These are phyloP conservation scores for Tieghemostelium lacteum DNA, from an alignment of 78 protist species.

Conservation along the genomic window DNA sequence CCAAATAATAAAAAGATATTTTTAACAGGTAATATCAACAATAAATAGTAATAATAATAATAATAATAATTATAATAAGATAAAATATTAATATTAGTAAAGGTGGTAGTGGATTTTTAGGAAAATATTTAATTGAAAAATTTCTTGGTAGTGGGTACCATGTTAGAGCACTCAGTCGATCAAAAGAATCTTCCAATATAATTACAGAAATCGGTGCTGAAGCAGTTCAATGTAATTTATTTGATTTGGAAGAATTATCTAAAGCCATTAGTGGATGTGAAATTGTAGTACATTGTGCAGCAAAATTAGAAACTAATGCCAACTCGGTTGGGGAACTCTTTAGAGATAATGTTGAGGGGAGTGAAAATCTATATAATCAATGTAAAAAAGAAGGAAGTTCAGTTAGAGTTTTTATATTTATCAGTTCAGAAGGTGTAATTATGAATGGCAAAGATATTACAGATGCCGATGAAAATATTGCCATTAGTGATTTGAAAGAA, in stretches of 20 bases:
- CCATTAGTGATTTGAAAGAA: neutral
- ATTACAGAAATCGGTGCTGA: conserved; percentile 6
- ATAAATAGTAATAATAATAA: too few relatives aligned
- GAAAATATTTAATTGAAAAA: conserved; percentile 18
- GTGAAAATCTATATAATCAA: conserved; percentile 4
- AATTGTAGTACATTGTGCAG: conserved; percentile 68
- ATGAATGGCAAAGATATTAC: conserved; percentile 54
- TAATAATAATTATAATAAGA: too few relatives aligned
- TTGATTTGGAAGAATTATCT: neutral
- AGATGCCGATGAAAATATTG: conserved; percentile 28
- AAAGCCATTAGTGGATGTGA: conserved; percentile 18
- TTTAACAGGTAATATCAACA: too few relatives aligned
- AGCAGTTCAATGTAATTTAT: neutral
- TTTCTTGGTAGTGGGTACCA: conserved; percentile 28
- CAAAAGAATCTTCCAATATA: conserved; percentile 6
- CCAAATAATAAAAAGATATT: conserved; percentile 45
- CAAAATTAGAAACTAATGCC: conserved; percentile 66
- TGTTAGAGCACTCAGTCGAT: conserved; percentile 54
- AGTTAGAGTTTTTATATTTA: conserved; percentile 36
- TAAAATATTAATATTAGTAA: too few relatives aligned
- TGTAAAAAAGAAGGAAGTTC: neutral
- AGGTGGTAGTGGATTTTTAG: conserved; percentile 73
- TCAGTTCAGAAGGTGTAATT: conserved; percentile 55
- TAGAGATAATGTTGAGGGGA: conserved; percentile 51
- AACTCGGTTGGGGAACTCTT: conserved; percentile 21